Evolutionary conservation across 768 basidiomycete species (phyloP).

Genomic region (Boletus rufocinnamomeus): DNA sequence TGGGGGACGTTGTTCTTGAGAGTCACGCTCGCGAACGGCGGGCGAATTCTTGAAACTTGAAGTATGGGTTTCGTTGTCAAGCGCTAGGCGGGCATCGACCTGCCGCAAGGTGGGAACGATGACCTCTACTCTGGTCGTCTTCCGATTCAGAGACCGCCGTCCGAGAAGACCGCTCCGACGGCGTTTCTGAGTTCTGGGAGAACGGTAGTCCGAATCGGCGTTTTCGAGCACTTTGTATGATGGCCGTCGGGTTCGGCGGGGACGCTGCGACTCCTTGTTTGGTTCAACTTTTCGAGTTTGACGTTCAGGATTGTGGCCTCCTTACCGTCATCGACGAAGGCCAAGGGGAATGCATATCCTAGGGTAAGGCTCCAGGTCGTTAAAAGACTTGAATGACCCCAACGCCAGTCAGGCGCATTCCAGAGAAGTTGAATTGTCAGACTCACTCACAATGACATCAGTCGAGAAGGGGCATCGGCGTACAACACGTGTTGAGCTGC

Average conservation of each 20-base stretch:
- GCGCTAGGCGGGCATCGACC: neutral
- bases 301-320: neutral
- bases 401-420: neutral
- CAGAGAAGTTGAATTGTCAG: neutral
- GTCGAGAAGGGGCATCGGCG: neutral
- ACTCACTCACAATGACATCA: neutral
- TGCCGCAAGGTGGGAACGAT: conserved; percentile 9
- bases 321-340: conserved; percentile 1
- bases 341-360: neutral
- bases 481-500: conserved; percentile 1
- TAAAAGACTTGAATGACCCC: neutral
- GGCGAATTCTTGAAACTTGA: too few species aligned
- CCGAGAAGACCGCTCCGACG: conserved; percentile 9
- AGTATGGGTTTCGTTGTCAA: neutral
- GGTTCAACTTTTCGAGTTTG: neutral
- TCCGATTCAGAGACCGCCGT: neutral
- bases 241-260: conserved; percentile 7
- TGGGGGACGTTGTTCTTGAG: conserved; percentile 1
- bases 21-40: neutral
- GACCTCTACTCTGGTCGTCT: conserved; percentile 11
- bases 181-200: neutral
- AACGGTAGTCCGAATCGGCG: neutral
- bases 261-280: neutral
- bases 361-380: neutral
- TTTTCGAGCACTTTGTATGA: conserved; percentile 6